These are phyloP conservation scores for Globisporangium cylindrosporum DNA, from an alignment of 352 stramenopile genomes.

Conservation along the genomic window DNA sequence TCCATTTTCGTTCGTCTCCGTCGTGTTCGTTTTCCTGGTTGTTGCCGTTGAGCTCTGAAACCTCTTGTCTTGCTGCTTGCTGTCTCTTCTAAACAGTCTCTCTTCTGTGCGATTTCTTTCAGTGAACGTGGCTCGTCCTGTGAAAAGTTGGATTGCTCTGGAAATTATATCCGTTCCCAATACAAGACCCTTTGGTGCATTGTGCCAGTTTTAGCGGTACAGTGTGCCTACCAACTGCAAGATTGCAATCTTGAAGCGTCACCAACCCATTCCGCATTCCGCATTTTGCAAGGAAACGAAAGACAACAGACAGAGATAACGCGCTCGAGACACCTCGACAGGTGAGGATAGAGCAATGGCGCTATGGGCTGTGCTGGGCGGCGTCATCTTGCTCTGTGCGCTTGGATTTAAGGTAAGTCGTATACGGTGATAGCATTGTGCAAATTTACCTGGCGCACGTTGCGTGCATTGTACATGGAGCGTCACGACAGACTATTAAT, in stretches of 20 bases:
- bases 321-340: background rate
- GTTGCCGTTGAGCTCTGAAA: conserved; percentile 1
- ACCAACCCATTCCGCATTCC: conserved; percentile 4
- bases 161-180: background rate
- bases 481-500: background rate
- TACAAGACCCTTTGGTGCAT: background rate
- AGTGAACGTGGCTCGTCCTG: background rate
- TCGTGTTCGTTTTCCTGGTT: background rate
- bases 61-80: background rate
- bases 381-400: conserved; percentile 2
- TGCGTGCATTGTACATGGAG: background rate
- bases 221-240: background rate
- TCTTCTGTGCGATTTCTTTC: conserved; percentile 4
- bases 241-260: conserved; percentile 17
- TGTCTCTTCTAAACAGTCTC: background rate
- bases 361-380: background rate
- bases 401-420: conserved; percentile 13
- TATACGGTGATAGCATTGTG: too few relatives aligned
- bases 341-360: background rate
- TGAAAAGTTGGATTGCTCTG: background rate
- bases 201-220: background rate
- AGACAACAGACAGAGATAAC: background rate
- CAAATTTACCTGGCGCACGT: background rate
- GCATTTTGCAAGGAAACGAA: background rate
- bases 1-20: conserved; percentile 9